Conservation (phyloP, 2,329 filamentous ascomycete genomes). For the Pyricularia pennisetigena region DNA sequence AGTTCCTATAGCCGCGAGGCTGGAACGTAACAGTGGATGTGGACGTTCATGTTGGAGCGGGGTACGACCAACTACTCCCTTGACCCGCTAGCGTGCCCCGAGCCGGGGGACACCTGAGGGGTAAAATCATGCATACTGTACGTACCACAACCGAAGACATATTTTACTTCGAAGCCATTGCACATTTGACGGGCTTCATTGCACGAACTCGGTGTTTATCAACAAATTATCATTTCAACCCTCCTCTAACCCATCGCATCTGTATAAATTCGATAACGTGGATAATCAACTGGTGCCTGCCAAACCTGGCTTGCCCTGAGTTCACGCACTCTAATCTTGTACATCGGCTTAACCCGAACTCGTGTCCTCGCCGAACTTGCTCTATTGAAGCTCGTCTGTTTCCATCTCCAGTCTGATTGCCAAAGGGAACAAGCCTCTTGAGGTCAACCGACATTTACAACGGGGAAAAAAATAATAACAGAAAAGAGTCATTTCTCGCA, state of each 20-base stretch:
- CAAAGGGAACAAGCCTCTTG: neutral
- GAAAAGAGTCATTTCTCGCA: neutral
- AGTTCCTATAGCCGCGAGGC: conserved; percentile 11
- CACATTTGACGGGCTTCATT: neutral
- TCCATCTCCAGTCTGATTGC: neutral
- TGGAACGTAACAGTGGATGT: conserved; percentile 8
- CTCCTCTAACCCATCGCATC: too few relatives aligned
- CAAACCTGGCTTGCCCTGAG: too few relatives aligned
- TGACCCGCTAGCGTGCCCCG: neutral
- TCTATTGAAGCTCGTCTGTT: neutral
- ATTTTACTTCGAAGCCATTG: neutral
- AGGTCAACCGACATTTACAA: neutral
- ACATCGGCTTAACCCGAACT: neutral
- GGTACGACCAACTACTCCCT: neutral
- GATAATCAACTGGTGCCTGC: too few relatives aligned
- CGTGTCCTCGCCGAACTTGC: neutral
- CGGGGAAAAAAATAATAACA: neutral
- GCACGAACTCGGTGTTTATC: too few relatives aligned
- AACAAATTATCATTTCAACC: too few relatives aligned
- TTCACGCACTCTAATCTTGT: neutral
- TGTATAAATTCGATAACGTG: neutral
- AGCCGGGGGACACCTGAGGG: neutral
- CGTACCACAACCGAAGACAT: neutral
- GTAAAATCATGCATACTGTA: neutral
- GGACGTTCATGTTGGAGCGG: neutral